A percentile compares a stretch with the other conserved stretches of the same genome.
phyloP scores from a whole-genome alignment of 139 green algal species.

The Volvox reticuliferus region DNA sequence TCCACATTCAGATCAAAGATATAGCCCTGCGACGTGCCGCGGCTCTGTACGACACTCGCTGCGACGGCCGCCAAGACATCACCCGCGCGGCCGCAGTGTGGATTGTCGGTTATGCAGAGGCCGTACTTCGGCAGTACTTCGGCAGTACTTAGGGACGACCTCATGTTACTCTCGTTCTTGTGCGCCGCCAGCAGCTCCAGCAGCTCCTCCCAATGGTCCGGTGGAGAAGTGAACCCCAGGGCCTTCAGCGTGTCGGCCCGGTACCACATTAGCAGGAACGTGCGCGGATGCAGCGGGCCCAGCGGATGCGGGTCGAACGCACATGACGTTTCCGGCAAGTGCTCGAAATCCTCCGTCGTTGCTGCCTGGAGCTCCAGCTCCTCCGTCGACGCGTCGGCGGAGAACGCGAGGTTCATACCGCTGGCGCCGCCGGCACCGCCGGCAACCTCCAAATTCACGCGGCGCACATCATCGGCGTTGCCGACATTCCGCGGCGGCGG shows the following conservation, averaged over 20 bases:
- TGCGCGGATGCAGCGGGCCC: slow-evolving; percentile 32
- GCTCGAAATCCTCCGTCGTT: neutral
- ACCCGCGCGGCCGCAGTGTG: slow-evolving; percentile 8
- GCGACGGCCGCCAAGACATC: slow-evolving; percentile 14
- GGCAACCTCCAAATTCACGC: neutral
- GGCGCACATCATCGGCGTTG: neutral
- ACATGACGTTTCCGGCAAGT: slow-evolving; percentile 24
- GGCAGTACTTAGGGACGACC: neutral
- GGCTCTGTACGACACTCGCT: slow-evolving; percentile 3
- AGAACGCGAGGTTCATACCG: neutral
- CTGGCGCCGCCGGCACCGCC: neutral
- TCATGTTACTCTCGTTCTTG: neutral
- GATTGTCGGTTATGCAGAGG: slow-evolving; percentile 17
- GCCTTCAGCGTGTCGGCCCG: neutral
- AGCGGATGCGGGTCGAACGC: neutral
- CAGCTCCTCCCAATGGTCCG: slow-evolving; percentile 12
- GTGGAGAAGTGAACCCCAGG: neutral
- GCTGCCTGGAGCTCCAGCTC: neutral
- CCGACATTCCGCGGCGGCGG: neutral
- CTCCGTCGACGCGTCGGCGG: neutral
- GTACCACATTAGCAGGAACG: slow-evolving; percentile 28
- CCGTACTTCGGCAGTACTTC: slow-evolving; percentile 11
- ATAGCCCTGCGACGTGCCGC: slow-evolving; percentile 19
- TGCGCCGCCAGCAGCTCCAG: slow-evolving; percentile 15
- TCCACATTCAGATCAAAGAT: neutral